Evolutionary conservation across 2,329 filamentous ascomycete genomes (phyloP).

Genomic region (Fusarium chuoi): DNA sequence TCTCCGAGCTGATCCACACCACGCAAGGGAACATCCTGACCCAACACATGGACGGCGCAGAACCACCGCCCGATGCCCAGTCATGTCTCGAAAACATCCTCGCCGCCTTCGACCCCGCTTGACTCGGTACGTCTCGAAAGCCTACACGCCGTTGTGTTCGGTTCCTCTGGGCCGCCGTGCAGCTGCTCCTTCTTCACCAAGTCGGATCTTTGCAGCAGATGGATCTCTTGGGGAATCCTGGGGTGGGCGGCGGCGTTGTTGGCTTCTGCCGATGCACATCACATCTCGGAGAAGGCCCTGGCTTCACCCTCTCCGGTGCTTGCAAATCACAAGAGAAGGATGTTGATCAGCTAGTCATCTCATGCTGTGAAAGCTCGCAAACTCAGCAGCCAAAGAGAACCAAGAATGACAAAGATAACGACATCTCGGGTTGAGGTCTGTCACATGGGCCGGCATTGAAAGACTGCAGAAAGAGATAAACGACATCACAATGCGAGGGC

Average conservation of each 20-base stretch:
- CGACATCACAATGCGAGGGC: neutral
- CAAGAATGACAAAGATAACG: neutral
- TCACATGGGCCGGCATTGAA: rapidly evolving
- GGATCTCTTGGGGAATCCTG: rapidly evolving
- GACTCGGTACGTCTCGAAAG: neutral
- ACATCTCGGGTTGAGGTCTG: neutral
- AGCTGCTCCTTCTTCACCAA: neutral
- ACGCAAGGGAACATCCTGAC: neutral
- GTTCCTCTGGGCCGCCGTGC: no score
- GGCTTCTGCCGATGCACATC: neutral
- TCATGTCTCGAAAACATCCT: neutral
- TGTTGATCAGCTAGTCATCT: rapidly evolving
- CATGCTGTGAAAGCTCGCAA: neutral
- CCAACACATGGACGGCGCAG: neutral
- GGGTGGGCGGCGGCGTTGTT: neutral
- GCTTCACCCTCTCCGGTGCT: rapidly evolving
- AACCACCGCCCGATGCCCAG: neutral
- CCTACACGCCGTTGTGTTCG: neutral
- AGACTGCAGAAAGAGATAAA: neutral
- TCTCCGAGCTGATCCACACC: neutral
- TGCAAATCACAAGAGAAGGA: rapidly evolving
- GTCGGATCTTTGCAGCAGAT: neutral
- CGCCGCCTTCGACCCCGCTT: neutral
- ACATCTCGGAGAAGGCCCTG: neutral
- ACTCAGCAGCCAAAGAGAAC: neutral